Evolutionary conservation across 2,329 filamentous ascomycete species (phyloP).

Genomic region (Ambrosiella beaveri): DNA sequence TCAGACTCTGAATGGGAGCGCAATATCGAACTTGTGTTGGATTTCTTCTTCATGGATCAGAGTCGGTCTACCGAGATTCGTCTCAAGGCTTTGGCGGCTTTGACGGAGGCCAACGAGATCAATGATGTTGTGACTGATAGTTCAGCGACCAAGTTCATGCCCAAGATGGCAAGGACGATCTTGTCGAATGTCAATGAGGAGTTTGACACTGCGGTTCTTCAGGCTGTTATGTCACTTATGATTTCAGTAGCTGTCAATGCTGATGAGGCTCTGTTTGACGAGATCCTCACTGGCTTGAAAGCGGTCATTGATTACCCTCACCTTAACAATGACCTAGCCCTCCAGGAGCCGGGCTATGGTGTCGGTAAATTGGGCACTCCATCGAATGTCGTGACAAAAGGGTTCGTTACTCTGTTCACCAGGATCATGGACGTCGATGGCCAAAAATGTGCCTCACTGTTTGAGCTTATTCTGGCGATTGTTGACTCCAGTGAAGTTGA

Average conservation of each 20-base stretch:
- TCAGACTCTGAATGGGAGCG: constrained; percentile 51
- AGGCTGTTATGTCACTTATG: constrained; percentile 46
- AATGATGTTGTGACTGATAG: constrained; percentile 41
- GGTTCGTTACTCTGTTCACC: constrained; percentile 61
- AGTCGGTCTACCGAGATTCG: constrained; percentile 44
- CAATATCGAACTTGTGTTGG: constrained; percentile 42
- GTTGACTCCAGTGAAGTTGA: constrained; percentile 42
- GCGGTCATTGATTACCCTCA: constrained; percentile 10
- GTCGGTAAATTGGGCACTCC: constrained; percentile 25
- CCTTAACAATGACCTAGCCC: constrained; percentile 6
- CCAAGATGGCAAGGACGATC: constrained; percentile 42
- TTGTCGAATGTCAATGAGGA: constrained; percentile 45
- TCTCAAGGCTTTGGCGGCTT: constrained; percentile 40
- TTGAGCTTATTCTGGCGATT: constrained; percentile 45
- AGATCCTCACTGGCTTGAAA: constrained; percentile 22
- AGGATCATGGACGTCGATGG: constrained; percentile 50
- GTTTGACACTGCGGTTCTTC: constrained; percentile 45
- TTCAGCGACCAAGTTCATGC: constrained; percentile 38
- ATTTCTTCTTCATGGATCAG: constrained; percentile 45
- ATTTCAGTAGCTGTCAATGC: constrained; percentile 46
- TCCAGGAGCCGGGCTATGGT: constrained; percentile 15
- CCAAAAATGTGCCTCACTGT: constrained; percentile 45
- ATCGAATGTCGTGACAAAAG: constrained; percentile 53
- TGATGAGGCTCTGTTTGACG: constrained; percentile 39
- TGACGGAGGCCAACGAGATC: constrained; percentile 42